Evolutionary conservation across 176 grass and related monocot species (phyloP), one percentile per base, ranked within the genome.

Genomic region (Raddia guianensis): DNA sequence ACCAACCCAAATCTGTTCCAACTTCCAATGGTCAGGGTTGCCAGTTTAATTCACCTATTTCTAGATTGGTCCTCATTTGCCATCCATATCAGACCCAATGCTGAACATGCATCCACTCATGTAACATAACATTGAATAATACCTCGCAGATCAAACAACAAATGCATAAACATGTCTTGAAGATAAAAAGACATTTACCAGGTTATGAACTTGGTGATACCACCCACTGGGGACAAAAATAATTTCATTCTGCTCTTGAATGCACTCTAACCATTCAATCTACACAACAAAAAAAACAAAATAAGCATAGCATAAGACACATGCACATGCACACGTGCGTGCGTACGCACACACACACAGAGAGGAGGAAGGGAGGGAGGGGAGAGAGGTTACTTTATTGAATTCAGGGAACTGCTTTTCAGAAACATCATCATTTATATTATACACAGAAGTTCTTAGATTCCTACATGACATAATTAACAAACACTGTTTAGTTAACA

Each of bases 211-310:
- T 91, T 95, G 92, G 82, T 98, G 95, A 73, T 98, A 94, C 95
- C 95, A 98, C 80, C 95, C 92, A 67, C 92, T 98, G 60, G 95
- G 95, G 35, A 98, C 92, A 91, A 94, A 98, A 89, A 98, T 94
- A 55, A 98, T 83, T 73, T 98, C 95, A 56, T 92, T 87, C 82
- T 94, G 86, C 77, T 93, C 83, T 44, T 98, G 95, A 82, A 86
- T 87, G 64, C 95, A 98, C 65, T 94, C 86, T 61, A 91, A 68
- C 92, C 95, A 98, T 76, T 86, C 84, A 74, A 92, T 81, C 95
- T 98, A 87, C 74, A 86, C 52, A 79, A 82, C 5, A 42, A 86
- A 86, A 21, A 69, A 79, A 42, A 45, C 43, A 50, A 76, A 12
- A 48, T 34, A 21, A 46, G 67, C 47, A 68, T 42, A 72, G 48